Evolutionary conservation across 2,329 filamentous ascomycete genomes (phyloP), one percentile per base, ranked within the genome.

Genomic region (Knufia petricola): DNA sequence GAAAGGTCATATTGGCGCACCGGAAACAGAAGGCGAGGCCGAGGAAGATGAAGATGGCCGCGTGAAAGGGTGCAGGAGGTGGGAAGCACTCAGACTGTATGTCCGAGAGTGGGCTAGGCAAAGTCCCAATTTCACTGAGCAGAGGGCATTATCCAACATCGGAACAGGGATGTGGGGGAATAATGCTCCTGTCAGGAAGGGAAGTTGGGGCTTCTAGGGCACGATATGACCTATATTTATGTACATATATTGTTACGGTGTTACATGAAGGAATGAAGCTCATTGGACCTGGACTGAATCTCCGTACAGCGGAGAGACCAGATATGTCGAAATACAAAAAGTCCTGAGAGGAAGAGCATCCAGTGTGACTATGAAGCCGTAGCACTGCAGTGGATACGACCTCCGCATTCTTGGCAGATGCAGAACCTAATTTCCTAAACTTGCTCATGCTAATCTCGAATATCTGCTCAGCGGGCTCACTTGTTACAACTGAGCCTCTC

Each of bases 51-150:
- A 75, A 69, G 62, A 77, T 66, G 68, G 76, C 67, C 57, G 67
- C 63, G 64, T 57, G 45, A 62, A 63, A 20, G 65, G 70, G 42
- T 84, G 85, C 72, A 72, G 81, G 47, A 76, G 90, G 46, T 96
- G 90, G 90, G 81, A 77, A 60, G 90, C 90, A 1, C 71, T 96
- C 37, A 83, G 82, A 60, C 63, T 81, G 34, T 96, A 96, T 64
- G 85, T 96, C 32, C 75, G 76, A 31, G 88, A 95, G 64, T 96
- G 90, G 90, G 89, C 85, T 20, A 75, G 84, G 49, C 88, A 95
- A 65, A 86, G 94, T 63, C 87, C 88, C 3, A 76, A 79, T 53
- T 79, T 92, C 64, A 72, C 78, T 54, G 54, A 56, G 13, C 47
- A 38, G 31, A 39, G n/a, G 2, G 13, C 30, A 34, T 34, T 23